Evolutionary conservation across 2,329 filamentous ascomycete species (phyloP).

Genomic region (Ceratocystis cacaofunesta): DNA sequence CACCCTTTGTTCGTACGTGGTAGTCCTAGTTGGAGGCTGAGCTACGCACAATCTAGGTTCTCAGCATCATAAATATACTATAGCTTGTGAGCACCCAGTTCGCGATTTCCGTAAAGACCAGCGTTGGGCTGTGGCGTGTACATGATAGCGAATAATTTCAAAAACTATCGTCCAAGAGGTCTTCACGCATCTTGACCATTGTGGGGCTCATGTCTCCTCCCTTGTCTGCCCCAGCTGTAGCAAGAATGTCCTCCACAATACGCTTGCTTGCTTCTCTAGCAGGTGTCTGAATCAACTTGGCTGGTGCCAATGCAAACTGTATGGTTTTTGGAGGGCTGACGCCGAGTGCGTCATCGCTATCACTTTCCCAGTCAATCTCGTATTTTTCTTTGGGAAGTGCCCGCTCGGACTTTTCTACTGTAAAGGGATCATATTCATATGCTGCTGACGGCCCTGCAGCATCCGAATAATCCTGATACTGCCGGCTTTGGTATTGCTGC

Average conservation of each 20-base stretch:
- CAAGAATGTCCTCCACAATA: slow-evolving; percentile 66
- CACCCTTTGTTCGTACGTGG: background rate
- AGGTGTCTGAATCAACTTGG: slow-evolving; percentile 65
- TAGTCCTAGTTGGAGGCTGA: background rate
- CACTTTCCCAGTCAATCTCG: slow-evolving; percentile 60
- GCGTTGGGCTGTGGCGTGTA: background rate
- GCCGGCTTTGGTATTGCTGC: background rate
- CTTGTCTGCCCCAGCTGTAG: slow-evolving; percentile 53
- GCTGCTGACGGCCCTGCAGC: background rate
- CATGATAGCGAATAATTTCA: slow-evolving; percentile 22
- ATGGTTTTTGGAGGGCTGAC: slow-evolving; percentile 91
- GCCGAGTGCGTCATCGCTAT: slow-evolving; percentile 53
- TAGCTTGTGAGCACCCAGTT: background rate
- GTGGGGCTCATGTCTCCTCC: slow-evolving; percentile 48
- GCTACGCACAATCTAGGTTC: background rate
- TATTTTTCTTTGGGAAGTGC: slow-evolving; percentile 27
- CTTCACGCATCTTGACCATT: slow-evolving; percentile 49
- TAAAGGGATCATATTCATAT: slow-evolving; percentile 29
- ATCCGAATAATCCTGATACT: background rate
- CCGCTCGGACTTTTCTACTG: slow-evolving; percentile 15
- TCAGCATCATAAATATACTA: background rate
- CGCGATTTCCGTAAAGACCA: too few relatives aligned
- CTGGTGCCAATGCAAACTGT: slow-evolving; percentile 66
- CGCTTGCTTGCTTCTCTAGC: slow-evolving; percentile 66
- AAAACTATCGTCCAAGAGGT: slow-evolving; percentile 45